Percentiles rank a stretch among this genome's conserved stretches.
phyloP scores from a whole-genome alignment of 345 rosid species.

The Viola odorata region DNA sequence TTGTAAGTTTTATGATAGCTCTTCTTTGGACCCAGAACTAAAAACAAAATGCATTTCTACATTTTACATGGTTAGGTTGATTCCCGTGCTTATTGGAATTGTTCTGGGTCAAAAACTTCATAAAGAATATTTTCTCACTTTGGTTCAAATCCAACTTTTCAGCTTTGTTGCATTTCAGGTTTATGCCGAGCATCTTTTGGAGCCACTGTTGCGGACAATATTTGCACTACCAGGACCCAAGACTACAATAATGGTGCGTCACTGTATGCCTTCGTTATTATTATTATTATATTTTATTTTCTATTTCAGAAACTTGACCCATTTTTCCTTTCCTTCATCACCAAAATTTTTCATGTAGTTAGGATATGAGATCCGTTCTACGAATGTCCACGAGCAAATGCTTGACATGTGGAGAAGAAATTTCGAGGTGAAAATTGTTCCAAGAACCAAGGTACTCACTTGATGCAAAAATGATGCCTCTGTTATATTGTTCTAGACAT shows the following conservation, averaged over 20 bases:
- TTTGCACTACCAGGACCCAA: constrained; percentile 71
- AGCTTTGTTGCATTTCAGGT: constrained; percentile 42
- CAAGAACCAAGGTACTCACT: constrained; percentile 54
- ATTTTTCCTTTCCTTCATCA: constrained; percentile 1
- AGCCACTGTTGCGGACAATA: constrained; percentile 65
- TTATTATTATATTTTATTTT: background rate
- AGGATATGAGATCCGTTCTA: constrained; percentile 91
- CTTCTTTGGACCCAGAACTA: background rate
- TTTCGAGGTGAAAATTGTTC: constrained; percentile 72
- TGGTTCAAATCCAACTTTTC: background rate
- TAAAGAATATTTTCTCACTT: too few relatives aligned
- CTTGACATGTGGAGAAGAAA: constrained; percentile 68
- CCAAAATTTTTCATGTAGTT: constrained; percentile 37
- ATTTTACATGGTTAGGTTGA: too few relatives aligned
- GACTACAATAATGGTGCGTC: constrained; percentile 66
- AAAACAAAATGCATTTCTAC: background rate
- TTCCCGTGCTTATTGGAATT: too few relatives aligned
- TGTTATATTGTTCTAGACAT: background rate
- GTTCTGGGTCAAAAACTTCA: too few relatives aligned
- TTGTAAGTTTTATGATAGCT: constrained; percentile 45
- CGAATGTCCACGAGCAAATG: constrained; percentile 79
- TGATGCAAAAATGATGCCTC: background rate
- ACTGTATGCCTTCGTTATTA: background rate
- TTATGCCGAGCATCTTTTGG: constrained; percentile 89
- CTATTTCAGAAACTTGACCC: background rate